Evolutionary conservation across 139 green algal genomes (phyloP).

Genomic region (Tetradesmus obliquus): DNA sequence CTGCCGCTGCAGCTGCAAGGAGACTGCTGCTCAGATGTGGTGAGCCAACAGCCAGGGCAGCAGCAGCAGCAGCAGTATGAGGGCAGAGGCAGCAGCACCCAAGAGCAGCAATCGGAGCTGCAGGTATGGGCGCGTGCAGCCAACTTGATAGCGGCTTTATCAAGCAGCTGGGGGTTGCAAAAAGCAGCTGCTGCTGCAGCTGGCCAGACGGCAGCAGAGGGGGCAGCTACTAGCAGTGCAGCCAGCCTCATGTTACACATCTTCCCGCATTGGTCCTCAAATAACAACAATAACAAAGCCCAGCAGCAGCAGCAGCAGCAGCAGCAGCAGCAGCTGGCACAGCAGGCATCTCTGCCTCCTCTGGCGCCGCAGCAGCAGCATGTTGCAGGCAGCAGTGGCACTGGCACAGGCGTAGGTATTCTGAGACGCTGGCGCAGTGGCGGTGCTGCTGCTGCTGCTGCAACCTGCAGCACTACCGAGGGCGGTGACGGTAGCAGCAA

Average conservation of each 20-base stretch:
- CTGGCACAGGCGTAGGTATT: neutral
- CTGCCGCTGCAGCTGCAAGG: neutral
- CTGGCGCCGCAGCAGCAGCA: neutral
- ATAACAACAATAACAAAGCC: neutral
- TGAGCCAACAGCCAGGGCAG: neutral
- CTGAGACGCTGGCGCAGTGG: neutral
- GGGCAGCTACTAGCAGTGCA: neutral
- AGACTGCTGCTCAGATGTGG: neutral
- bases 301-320: constrained; percentile 40
- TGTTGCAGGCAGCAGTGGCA: neutral
- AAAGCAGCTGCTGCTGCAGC: neutral
- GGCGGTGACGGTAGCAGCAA: neutral
- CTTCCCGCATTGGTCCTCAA: neutral
- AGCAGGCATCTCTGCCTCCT: neutral
- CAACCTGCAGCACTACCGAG: neutral
- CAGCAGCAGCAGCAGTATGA: constrained; percentile 20
- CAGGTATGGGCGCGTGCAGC: neutral
- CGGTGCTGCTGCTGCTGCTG: neutral
- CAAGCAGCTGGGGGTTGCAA: constrained; percentile 10
- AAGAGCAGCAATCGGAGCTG: neutral
- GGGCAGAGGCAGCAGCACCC: neutral
- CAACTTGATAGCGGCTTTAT: neutral
- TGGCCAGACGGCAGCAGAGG: neutral
- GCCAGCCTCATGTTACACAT: neutral
- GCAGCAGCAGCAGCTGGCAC: neutral